Conservation (phyloP, 768 basidiomycete species). For the Podaxis sp. region DNA sequence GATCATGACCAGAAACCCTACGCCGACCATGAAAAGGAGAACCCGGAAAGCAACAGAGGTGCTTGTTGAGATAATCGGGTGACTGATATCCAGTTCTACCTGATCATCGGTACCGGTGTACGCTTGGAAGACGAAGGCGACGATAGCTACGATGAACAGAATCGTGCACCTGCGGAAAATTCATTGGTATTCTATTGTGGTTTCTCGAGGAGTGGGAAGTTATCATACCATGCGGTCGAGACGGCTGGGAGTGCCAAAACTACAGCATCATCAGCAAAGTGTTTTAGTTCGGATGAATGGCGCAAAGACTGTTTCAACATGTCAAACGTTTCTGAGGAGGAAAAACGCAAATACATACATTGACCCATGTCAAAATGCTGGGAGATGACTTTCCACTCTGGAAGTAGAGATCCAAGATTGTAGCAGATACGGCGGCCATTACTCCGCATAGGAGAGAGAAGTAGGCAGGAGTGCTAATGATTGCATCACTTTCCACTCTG, state of each 20-base stretch:
- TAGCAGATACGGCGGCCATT: constrained; percentile 10
- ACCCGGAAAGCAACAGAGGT: constrained; percentile 2
- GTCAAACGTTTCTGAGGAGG: not conserved
- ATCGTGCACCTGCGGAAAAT: constrained; percentile 1
- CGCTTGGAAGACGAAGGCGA: constrained; percentile 1
- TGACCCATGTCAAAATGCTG: constrained; percentile 2
- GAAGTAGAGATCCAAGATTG: constrained; percentile 10
- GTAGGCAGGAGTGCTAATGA: constrained; percentile 1
- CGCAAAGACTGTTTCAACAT: not conserved
- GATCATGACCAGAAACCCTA: not conserved
- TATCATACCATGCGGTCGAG: constrained; percentile 9
- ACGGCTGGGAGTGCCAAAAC: constrained; percentile 7
- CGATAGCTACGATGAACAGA: constrained; percentile 5
- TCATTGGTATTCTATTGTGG: not conserved
- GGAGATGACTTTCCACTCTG: constrained; percentile 12
- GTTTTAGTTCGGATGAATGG: not conserved
- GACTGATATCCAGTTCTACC: not conserved
- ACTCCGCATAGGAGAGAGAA: constrained; percentile 2
- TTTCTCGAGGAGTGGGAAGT: not conserved
- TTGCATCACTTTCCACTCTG: constrained; percentile 7
- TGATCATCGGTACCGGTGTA: not conserved
- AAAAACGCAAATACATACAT: not conserved
- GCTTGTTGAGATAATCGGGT: not conserved
- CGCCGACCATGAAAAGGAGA: not conserved
- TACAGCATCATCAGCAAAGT: constrained; percentile 1